These are phyloP conservation scores for Xanthoconium stramineum DNA, from an alignment of 768 basidiomycete genomes.

Conservation along the genomic window DNA sequence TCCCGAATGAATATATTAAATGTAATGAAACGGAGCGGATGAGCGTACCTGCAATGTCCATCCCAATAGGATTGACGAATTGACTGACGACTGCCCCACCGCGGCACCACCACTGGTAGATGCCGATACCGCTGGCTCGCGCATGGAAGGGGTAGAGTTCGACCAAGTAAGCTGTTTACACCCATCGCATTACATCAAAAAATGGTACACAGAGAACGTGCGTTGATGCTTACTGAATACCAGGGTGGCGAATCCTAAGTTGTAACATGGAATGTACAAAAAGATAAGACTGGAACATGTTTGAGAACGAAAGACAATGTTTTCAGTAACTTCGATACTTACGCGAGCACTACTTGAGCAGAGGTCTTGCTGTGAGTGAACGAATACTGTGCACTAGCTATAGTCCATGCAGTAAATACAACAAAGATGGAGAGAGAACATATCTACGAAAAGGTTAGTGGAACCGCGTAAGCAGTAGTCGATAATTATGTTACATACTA, in stretches of 20 bases:
- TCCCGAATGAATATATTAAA: too few species aligned
- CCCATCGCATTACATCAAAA: neutral
- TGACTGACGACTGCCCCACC: conserved; percentile 17
- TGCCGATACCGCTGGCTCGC: conserved; percentile 57
- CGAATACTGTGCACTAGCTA: conserved; percentile 11
- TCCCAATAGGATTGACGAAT: conserved; percentile 20
- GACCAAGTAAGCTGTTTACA: conserved; percentile 49
- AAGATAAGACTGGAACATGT: conserved; percentile 15
- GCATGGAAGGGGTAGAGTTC: conserved; percentile 64
- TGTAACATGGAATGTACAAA: conserved; percentile 15
- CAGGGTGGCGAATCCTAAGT: conserved; percentile 8
- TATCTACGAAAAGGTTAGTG: neutral
- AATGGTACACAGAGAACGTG: too few species aligned
- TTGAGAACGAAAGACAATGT: neutral
- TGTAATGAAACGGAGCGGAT: neutral
- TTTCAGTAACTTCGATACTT: neutral
- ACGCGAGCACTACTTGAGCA: conserved; percentile 2
- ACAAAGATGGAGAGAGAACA: conserved; percentile 8
- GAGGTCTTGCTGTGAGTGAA: neutral
- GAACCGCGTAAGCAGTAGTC: too few species aligned
- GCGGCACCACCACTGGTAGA: conserved; percentile 62
- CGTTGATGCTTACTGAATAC: conserved; percentile 5
- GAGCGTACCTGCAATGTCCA: neutral
- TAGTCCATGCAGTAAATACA: conserved; percentile 8
- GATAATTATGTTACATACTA: neutral